phyloP scores from a whole-genome alignment of 352 stramenopile species.

The Pythium apleroticum region DNA sequence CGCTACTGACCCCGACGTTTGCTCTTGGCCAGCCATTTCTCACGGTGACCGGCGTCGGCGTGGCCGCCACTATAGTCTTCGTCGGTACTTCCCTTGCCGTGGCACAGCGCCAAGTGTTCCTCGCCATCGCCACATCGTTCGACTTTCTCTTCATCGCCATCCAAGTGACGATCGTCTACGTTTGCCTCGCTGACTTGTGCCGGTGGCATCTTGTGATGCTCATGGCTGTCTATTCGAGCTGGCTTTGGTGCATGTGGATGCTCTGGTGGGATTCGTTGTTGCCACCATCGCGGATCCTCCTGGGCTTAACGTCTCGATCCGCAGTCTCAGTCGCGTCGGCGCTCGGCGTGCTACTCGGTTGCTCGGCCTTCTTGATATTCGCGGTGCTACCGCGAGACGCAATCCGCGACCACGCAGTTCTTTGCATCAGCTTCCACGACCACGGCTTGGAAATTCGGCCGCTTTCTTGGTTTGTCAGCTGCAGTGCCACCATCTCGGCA shows the following conservation, averaged over 20 bases:
- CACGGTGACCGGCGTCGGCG: background rate
- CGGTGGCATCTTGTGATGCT: background rate
- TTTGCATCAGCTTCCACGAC: background rate
- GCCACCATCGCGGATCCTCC: background rate
- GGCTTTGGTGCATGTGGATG: constrained; percentile 9
- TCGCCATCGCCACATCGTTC: constrained; percentile 35
- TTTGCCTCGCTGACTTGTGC: constrained; percentile 27
- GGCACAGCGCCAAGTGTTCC: constrained; percentile 34
- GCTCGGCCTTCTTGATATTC: background rate
- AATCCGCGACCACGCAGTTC: background rate
- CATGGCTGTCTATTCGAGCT: background rate
- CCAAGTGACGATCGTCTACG: constrained; percentile 30
- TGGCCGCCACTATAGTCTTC: background rate
- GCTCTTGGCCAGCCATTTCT: background rate
- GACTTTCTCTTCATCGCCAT: constrained; percentile 39
- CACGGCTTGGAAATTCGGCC: background rate
- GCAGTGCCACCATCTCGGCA: background rate
- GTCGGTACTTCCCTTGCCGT: background rate
- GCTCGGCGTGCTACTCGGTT: background rate
- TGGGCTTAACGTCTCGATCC: background rate
- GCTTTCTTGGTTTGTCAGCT: background rate
- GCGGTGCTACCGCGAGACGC: background rate
- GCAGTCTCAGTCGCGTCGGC: background rate
- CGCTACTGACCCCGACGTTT: background rate
- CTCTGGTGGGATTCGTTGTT: background rate